Evolutionary conservation across 1,284 basidiomycete species (phyloP).

Genomic region (Coniferiporia sulphurascens): DNA sequence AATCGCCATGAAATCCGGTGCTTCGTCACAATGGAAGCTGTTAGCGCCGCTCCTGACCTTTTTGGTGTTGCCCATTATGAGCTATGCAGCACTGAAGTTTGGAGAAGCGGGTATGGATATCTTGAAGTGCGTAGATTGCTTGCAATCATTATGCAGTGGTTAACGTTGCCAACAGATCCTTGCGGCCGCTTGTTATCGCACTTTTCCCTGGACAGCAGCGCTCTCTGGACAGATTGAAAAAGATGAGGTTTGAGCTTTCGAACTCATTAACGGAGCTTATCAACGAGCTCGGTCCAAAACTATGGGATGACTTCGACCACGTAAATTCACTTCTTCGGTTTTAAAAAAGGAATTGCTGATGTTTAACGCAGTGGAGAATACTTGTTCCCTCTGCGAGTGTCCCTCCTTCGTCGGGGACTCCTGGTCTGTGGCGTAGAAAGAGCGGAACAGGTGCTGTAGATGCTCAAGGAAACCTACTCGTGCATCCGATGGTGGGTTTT

Average conservation of each 20-base stretch:
- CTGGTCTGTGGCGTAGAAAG: constrained; percentile 70
- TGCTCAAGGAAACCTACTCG: constrained; percentile 71
- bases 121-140: constrained; percentile 69
- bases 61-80: constrained; percentile 80
- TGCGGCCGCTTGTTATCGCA: constrained; percentile 88
- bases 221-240: constrained; percentile 76
- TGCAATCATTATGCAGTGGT: constrained; percentile 28
- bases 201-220: constrained; percentile 89
- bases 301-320: constrained; percentile 88
- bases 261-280: constrained; percentile 89
- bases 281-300: constrained; percentile 82
- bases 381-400: constrained; percentile 79
- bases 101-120: constrained; percentile 99
- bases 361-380: constrained; percentile 60
- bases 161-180: constrained; percentile 52
- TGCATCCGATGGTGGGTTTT: constrained; percentile 69
- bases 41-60: constrained; percentile 82
- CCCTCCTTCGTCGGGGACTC: constrained; percentile 66
- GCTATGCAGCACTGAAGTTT: constrained; percentile 94
- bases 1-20: constrained; percentile 67
- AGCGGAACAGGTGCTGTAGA: constrained; percentile 72
- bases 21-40: constrained; percentile 60
- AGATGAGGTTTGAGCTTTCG: constrained; percentile 74
- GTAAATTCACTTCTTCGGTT: constrained; percentile 35
- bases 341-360: neutral